Base-by-base conservation (phyloP, 345 rosid species). In the Citrus trifoliata region DNA sequence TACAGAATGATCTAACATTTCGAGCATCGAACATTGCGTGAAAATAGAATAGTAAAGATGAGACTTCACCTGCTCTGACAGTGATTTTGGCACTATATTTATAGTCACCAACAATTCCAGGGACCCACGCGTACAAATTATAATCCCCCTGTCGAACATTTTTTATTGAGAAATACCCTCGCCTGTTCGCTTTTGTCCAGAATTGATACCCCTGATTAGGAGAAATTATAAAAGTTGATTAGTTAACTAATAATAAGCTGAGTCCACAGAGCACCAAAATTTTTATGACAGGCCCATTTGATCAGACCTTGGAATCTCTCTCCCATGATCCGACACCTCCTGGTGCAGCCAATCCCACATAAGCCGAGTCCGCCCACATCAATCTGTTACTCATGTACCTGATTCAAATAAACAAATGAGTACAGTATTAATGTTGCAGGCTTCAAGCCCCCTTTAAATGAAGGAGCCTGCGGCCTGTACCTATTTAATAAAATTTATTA, bases 321-420 rank as follows among this genome's bases (percentile, higher is more conserved):
- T 95, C 96, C 98, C 98, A 95, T 25, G 99, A 92, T 79, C 98
- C 97, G 59, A 53, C 89, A 22, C 83, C 74, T 67, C 98, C 98
- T 12, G 90, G 91, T 13, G 78, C 24, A 66, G 98, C 98, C 90
- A 95, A 82, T 14, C 97, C 98, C 70, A 93, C 93, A 76, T 79
- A 87, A 51, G 95, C 98, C 32, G 70, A 85, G 22, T 27, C 24
- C 6, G 87, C 93, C 78, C 77, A 76, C 75, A 83, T 21, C 24
- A 72, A 61, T 7, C 68, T 70, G 21, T 77, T 35, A 67, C 37
- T 79, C 22, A 73, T 69, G 66, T 70, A 87, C 78, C 98, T 90
- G 70, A 67, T 6, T 27, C 67, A 27, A 83, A 3, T 71, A 62
- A 37, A 3, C n/a, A 37, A 72, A 5, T 1, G 19, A 53, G 22